phyloP scores from a whole-genome alignment of 352 stramenopile genomes.

The Saprolegnia parasitica region DNA sequence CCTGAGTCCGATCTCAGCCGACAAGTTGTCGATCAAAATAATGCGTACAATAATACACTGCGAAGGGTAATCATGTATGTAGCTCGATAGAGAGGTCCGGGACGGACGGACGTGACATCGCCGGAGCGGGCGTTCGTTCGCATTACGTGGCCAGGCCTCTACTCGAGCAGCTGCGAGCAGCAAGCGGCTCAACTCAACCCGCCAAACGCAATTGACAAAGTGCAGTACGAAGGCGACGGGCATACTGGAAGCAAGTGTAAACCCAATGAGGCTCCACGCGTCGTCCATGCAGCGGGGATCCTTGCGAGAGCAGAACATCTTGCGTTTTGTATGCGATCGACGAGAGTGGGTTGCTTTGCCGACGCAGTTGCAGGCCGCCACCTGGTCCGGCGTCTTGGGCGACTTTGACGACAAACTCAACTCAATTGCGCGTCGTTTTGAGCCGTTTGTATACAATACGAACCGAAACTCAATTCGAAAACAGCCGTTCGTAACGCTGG shows the following conservation, averaged over 20 bases:
- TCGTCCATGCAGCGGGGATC: background rate
- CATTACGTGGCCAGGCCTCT: no score
- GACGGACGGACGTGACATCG: no score
- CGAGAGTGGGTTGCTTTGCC: background rate
- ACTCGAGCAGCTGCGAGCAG: no score
- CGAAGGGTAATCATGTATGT: no score
- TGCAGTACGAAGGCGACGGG: background rate
- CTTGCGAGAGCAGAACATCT: background rate
- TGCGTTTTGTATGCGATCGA: background rate
- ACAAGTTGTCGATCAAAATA: no score
- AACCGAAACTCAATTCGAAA: background rate
- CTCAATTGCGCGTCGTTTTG: background rate
- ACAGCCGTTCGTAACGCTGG: background rate
- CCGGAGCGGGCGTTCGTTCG: no score
- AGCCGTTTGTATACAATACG: background rate
- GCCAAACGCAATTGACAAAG: background rate
- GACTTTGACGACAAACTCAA: background rate
- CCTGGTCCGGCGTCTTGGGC: background rate
- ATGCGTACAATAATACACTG: no score
- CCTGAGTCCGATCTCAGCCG: no score
- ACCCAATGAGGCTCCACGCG: background rate
- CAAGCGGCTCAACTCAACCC: no score
- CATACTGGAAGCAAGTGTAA: background rate
- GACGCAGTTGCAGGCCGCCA: background rate
- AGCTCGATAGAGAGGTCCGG: no score